A percentile compares a stretch with the other conserved stretches of the same genome.
phyloP scores from a whole-genome alignment of 768 basidiomycete species.

The Cystobasidium tubakii region DNA sequence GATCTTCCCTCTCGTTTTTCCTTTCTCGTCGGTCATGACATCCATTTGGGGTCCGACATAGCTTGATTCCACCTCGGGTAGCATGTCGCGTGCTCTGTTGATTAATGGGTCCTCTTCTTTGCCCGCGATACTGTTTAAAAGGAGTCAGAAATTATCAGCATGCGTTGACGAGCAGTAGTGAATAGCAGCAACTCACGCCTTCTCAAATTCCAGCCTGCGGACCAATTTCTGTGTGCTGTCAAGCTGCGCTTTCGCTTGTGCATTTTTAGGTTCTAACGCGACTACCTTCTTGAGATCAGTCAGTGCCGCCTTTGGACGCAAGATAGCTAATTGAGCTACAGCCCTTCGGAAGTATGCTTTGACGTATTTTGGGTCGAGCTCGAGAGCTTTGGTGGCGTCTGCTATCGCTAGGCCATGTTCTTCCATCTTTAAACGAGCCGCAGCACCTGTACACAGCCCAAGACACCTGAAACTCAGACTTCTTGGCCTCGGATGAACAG shows the following conservation, averaged over 20 bases:
- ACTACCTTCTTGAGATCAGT: conserved; percentile 74
- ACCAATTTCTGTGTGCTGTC: conserved; percentile 84
- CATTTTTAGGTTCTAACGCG: conserved; percentile 76
- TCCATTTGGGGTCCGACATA: conserved; percentile 71
- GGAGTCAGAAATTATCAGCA: conserved; percentile 1
- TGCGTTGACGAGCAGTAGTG: neutral
- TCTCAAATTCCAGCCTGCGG: conserved; percentile 54
- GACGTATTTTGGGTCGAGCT: conserved; percentile 78
- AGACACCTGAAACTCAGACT: neutral
- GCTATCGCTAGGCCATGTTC: conserved; percentile 76
- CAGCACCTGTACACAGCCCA: conserved; percentile 54
- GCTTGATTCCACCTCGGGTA: conserved; percentile 56
- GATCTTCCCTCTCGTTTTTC: conserved; percentile 55
- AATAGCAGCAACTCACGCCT: conserved; percentile 34
- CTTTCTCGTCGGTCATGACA: conserved; percentile 52
- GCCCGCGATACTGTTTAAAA: conserved; percentile 74
- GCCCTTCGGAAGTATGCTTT: conserved; percentile 71
- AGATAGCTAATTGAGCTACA: conserved; percentile 78
- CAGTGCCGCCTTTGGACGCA: conserved; percentile 79
- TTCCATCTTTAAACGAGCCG: conserved; percentile 82
- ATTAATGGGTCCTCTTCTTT: conserved; percentile 83
- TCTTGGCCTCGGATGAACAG: neutral
- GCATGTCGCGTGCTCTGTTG: conserved; percentile 57
- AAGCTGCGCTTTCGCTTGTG: conserved; percentile 69
- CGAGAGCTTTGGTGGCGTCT: conserved; percentile 68